phyloP scores from a whole-genome alignment of 495 filamentous ascomycete genomes.

The Cairneyella variabilis region DNA sequence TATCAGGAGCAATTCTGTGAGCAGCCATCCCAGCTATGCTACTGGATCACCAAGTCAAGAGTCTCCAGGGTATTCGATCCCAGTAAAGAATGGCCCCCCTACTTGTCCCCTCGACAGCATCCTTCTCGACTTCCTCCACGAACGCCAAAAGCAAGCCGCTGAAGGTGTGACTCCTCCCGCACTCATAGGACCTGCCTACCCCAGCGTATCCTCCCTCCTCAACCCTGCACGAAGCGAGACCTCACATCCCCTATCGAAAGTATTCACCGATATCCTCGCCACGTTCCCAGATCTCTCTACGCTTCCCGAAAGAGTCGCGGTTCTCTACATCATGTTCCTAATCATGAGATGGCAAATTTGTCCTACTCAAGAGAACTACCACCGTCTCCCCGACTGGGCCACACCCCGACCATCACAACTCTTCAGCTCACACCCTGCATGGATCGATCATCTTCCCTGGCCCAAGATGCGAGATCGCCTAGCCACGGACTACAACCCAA shows the following conservation, averaged over 20 bases:
- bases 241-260: slow-evolving; percentile 72
- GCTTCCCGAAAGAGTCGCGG: slow-evolving; percentile 72
- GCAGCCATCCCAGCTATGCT: slow-evolving; percentile 6
- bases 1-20: slow-evolving; percentile 19
- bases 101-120: slow-evolving; percentile 72
- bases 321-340: slow-evolving; percentile 80
- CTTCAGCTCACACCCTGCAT: slow-evolving; percentile 61
- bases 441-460: slow-evolving; percentile 77
- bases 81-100: slow-evolving; percentile 55
- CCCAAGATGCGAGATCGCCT: slow-evolving; percentile 66
- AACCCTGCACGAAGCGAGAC: slow-evolving; percentile 56
- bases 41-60: neutral
- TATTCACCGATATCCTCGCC: slow-evolving; percentile 76
- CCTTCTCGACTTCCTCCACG: slow-evolving; percentile 71
- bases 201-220: slow-evolving; percentile 68
- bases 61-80: slow-evolving; percentile 30
- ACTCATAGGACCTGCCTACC: slow-evolving; percentile 69
- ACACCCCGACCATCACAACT: slow-evolving; percentile 59
- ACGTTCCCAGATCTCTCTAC: slow-evolving; percentile 66
- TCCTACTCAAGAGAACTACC: slow-evolving; percentile 70
- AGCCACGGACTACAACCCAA: slow-evolving; percentile 41
- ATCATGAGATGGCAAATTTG: slow-evolving; percentile 78
- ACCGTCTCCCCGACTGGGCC: slow-evolving; percentile 64
- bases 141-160: slow-evolving; percentile 58
- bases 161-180: slow-evolving; percentile 56